Base-by-base conservation (phyloP, 2,329 filamentous ascomycete genomes). In the Apiospora sp. region DNA sequence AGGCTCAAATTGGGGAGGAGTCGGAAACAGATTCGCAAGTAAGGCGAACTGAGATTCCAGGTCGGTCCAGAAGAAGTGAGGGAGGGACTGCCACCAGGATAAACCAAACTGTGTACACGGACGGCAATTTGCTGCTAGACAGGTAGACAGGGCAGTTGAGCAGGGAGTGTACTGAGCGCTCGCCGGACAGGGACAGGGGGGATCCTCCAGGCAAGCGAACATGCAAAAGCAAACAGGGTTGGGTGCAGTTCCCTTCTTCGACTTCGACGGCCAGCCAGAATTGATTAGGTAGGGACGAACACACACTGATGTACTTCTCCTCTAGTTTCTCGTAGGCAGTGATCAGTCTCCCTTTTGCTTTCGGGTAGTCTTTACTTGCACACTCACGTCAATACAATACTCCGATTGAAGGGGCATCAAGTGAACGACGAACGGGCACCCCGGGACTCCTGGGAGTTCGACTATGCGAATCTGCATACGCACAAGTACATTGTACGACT, bases 401-500 rank as follows among this genome's bases (percentile, higher is more conserved):
- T 22, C 14, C 54, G 6, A 61, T 41, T 41, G 37, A 34, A 34
- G 30, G 54, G 54, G 27, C 54, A 61, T 34, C 46, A 37, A 37
- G 30, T 41, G 37, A 41, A 10, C 19, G 6, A 34, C 19, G 16
- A 34, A 34, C 54, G 54, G 34, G 8, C 58, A 64, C 58, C 14
- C 58, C 30, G 58, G 12, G 19, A n/a, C 16, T 12, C 37, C 54
- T 22, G 16, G 6, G 30, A 37, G n/a, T 24, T 51, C n/a, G n/a
- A 61, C 37, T 37, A 7, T 37, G 30, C 54, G 19, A 41, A 41
- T 41, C 22, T 41, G 34, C 58, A 41, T 41, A 24, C 10, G 22
- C 58, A 64, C 58, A 64, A 41, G 58, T 64, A 64, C 58, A 64
- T 64, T 64, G 58, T 64, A 64, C 58, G 58, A 64, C 34, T 64